Percentiles rank a stretch among this genome's conserved stretches.
Evolutionary conservation across 2,329 filamentous ascomycete genomes (phyloP).

Genomic region (Colletotrichum sp.): DNA sequence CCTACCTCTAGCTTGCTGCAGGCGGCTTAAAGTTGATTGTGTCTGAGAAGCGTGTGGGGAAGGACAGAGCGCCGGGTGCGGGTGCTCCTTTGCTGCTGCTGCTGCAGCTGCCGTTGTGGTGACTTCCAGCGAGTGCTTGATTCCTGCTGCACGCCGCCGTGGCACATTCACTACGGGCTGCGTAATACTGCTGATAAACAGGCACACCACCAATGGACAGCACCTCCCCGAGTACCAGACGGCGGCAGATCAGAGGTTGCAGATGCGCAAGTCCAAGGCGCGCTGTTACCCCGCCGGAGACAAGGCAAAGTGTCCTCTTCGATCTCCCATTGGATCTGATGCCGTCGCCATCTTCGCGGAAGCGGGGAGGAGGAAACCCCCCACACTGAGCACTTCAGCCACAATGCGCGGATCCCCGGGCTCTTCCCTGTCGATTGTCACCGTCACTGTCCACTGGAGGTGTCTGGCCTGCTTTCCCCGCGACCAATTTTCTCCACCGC

Average conservation of each 20-base stretch:
- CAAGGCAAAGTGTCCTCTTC: slow-evolving; percentile 2
- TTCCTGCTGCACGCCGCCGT: background rate
- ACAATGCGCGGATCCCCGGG: background rate
- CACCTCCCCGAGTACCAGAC: background rate
- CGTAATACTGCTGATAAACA: background rate
- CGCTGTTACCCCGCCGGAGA: slow-evolving; percentile 3
- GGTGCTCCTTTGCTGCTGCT: background rate
- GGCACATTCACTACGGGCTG: background rate
- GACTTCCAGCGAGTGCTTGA: background rate
- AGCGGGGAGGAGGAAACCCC: slow-evolving; percentile 11
- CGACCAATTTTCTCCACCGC: background rate
- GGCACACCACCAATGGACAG: background rate
- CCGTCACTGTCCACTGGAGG: background rate
- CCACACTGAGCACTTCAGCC: slow-evolving; percentile 2
- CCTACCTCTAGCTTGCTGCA: background rate
- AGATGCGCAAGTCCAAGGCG: background rate
- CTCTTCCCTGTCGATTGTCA: slow-evolving; percentile 5
- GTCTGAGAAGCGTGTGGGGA: background rate
- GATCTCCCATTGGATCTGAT: background rate
- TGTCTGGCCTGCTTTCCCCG: background rate
- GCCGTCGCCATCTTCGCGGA: background rate
- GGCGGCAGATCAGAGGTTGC: background rate
- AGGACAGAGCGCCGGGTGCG: background rate
- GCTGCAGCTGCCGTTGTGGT: background rate
- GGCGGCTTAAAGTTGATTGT: background rate